These are phyloP conservation scores for Carex pumila DNA, from an alignment of 176 grass and related monocot genomes.

Conservation along the genomic window DNA sequence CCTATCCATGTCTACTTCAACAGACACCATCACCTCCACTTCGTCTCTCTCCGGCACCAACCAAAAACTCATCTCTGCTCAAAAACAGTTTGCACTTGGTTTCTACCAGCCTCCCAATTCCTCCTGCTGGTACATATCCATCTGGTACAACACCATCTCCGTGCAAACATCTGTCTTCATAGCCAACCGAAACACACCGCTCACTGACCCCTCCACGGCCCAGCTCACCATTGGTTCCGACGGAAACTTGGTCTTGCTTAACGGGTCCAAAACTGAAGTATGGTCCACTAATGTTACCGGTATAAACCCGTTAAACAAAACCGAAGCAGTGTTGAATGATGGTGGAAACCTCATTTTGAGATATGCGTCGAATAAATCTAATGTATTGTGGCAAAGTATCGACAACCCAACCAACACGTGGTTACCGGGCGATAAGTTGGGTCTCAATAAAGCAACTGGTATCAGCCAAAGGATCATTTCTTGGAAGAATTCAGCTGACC, in stretches of 20 bases:
- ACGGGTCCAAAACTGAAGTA: slow-evolving; percentile 34
- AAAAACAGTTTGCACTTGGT: slow-evolving; percentile 47
- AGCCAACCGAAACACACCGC: slow-evolving; percentile 37
- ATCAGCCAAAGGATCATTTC: slow-evolving; percentile 43
- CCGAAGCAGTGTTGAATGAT: slow-evolving; percentile 47
- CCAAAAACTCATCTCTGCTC: slow-evolving; percentile 47
- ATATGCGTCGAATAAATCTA: slow-evolving; percentile 40
- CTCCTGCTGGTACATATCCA: slow-evolving; percentile 61
- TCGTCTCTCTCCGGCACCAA: slow-evolving; percentile 33
- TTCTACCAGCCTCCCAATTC: slow-evolving; percentile 48
- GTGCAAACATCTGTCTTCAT: slow-evolving; percentile 41
- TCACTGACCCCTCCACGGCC: slow-evolving; percentile 32
- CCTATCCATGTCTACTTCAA: slow-evolving; percentile 23
- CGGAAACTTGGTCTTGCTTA: slow-evolving; percentile 71
- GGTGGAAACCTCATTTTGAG: slow-evolving; percentile 49
- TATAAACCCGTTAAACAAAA: slow-evolving; percentile 24
- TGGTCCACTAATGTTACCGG: slow-evolving; percentile 58
- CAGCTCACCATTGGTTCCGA: slow-evolving; percentile 39
- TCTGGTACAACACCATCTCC: slow-evolving; percentile 71
- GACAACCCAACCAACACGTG: slow-evolving; percentile 66
- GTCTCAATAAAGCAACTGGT: slow-evolving; percentile 54
- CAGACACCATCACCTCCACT: slow-evolving; percentile 56
- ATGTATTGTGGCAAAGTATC: slow-evolving; percentile 68
- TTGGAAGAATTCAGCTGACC: slow-evolving; percentile 44
- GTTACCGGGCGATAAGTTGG: slow-evolving; percentile 60